Evolutionary conservation across 768 basidiomycete species (phyloP).

Genomic region (Termitomyces sp.): DNA sequence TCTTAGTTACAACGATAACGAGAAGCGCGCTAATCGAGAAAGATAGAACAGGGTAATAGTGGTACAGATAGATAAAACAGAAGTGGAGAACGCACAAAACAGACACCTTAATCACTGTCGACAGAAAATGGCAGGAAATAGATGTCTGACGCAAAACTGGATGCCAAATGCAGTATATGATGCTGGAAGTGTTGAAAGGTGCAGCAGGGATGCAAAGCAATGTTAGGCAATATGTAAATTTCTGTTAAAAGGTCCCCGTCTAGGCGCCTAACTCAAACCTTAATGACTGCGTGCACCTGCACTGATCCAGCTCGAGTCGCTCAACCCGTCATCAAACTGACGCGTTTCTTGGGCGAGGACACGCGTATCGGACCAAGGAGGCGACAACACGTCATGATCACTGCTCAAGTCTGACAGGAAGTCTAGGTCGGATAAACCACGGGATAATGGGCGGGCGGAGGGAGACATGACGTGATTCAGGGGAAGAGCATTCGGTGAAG

Average conservation of each 20-base stretch:
- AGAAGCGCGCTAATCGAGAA: neutral
- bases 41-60: neutral
- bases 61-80: neutral
- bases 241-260: neutral
- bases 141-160: neutral
- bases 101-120: neutral
- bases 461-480: constrained; percentile 3
- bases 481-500: constrained; percentile 11
- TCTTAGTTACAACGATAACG: constrained; percentile 3
- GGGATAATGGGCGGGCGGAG: constrained; percentile 10
- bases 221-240: neutral
- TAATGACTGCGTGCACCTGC: constrained; percentile 9
- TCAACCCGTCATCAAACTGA: constrained; percentile 6
- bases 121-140: neutral
- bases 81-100: neutral
- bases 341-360: constrained; percentile 2
- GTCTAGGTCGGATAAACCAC: constrained; percentile 16
- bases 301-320: constrained; percentile 20
- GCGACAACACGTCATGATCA: constrained; percentile 12
- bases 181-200: neutral
- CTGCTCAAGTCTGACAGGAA: constrained; percentile 17
- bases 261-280: neutral
- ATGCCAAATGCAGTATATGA: neutral
- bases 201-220: neutral
- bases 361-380: constrained; percentile 9